Evolutionary conservation across 345 rosid genomes (phyloP), one percentile per base, ranked within the genome.

Genomic region (Bruguiera parviflora): DNA sequence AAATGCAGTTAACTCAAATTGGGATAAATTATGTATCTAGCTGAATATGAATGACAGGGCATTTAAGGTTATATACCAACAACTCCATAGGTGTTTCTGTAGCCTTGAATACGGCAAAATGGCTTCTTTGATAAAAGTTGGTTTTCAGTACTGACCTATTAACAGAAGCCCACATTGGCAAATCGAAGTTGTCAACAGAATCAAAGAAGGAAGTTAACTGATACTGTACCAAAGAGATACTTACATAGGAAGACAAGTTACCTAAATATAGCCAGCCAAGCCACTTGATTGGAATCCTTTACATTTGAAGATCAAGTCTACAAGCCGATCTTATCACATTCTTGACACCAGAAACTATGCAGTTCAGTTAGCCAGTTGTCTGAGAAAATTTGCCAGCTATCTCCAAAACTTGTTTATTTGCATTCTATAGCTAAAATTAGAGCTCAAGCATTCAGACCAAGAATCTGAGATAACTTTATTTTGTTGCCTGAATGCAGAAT

Each of bases 131-230:
- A 6, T 25, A 35, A 28, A 53, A 46, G n/a, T 27, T n/a, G 13
- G 18, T 64, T 10, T 5, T 46, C 18, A 2, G 18, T 43, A 4
- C 15, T n/a, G 15, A 25, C 49, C 11, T 27, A 20, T 53, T 63
- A 35, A 25, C 39, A 3, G 51, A 18, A 18, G n/a, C 21, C 11
- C 25, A 67, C 24, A 35, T 35, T 35, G 63, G 25, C 53, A 57
- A 16, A 56, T 51, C 19, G 57, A 55, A 52, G 59, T 53, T 66
- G 61, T 10, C 57, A 67, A 57, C 7, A 18, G 58, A 24, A 25
- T 37, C 32, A 24, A 18, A 37, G 15, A 55, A 35, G 10, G 20
- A 61, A 61, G 49, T 35, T 20, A 37, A 20, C 49, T 33, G 35
- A 35, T 33, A 61, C 5, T 61, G 15, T 33, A 35, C 19, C 32